These are phyloP conservation scores for Pyrenophora teres DNA, from an alignment of 2,329 filamentous ascomycete species.

Conservation along the genomic window DNA sequence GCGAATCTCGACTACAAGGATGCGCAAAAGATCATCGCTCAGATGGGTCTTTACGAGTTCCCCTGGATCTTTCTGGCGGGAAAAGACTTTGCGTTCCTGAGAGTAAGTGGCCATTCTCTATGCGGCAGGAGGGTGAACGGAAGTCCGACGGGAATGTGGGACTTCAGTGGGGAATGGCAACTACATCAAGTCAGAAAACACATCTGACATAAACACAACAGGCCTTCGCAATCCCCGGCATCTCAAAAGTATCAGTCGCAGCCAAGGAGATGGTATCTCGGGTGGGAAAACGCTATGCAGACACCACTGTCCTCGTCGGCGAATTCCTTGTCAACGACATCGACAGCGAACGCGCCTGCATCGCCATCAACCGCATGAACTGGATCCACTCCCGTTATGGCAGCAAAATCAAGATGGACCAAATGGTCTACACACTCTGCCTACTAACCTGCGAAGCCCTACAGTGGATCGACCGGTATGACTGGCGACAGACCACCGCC, in stretches of 20 bases:
- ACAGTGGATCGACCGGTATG: conserved; percentile 14
- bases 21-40: conserved; percentile 3
- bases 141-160: too few species aligned
- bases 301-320: conserved; percentile 14
- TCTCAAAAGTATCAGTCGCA: conserved; percentile 13
- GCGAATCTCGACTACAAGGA: conserved; percentile 9
- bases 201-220: neutral
- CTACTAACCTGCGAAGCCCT: conserved; percentile 14
- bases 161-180: too few species aligned
- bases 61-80: conserved; percentile 13
- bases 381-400: conserved; percentile 17
- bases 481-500: conserved; percentile 8
- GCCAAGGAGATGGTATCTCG: conserved; percentile 13
- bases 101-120: neutral
- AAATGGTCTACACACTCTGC: conserved; percentile 17
- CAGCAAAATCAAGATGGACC: conserved; percentile 13
- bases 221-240: conserved; percentile 15
- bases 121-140: too few species aligned
- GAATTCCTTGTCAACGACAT: conserved; percentile 17
- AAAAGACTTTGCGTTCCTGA: conserved; percentile 15
- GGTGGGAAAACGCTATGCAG: conserved; percentile 14
- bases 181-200: too few species aligned
- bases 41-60: conserved; percentile 10
- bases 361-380: conserved; percentile 17
- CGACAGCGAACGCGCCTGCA: conserved; percentile 17